Percentiles rank a stretch among this genome's conserved stretches.
Evolutionary conservation across 1,284 basidiomycete species (phyloP).

Genomic region (Fomes fomentarius): DNA sequence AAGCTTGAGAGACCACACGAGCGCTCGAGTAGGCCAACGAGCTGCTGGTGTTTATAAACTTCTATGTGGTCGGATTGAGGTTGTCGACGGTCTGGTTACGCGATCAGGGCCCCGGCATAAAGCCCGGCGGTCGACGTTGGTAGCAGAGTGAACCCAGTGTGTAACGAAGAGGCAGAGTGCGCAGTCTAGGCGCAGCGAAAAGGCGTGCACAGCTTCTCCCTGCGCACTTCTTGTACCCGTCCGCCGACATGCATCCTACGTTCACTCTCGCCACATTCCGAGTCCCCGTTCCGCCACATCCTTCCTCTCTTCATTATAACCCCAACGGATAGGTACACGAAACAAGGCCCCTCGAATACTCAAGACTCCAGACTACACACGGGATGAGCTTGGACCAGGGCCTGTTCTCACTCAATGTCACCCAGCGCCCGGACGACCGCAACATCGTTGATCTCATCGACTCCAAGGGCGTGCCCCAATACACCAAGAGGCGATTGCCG

Average conservation of each 20-base stretch:
- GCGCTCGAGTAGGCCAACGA: too few species aligned
- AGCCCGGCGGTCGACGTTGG: too few species aligned
- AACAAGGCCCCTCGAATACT: too few species aligned
- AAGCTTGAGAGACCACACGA: too few species aligned
- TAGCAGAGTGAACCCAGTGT: too few species aligned
- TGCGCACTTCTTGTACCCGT: conserved; percentile 7
- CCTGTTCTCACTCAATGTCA: conserved; percentile 74
- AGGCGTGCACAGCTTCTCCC: conserved; percentile 4
- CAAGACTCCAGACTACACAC: too few species aligned
- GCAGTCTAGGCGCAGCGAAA: neutral
- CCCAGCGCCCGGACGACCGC: conserved; percentile 57
- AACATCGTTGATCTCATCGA: conserved; percentile 70
- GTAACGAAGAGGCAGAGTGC: conserved; percentile 1
- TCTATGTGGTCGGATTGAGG: too few species aligned
- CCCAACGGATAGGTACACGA: neutral
- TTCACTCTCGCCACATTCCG: neutral
- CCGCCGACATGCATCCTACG: conserved; percentile 13
- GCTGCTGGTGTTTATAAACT: too few species aligned
- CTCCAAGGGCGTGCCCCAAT: conserved; percentile 62
- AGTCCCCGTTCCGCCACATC: conserved; percentile 1
- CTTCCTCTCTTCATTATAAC: neutral
- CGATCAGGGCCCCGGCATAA: too few species aligned
- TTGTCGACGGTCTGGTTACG: too few species aligned
- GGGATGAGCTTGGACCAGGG: conserved; percentile 58
- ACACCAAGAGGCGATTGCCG: conserved; percentile 63